Base-by-base conservation (phyloP, 495 filamentous ascomycete species). In the Endocarpon pusillum region DNA sequence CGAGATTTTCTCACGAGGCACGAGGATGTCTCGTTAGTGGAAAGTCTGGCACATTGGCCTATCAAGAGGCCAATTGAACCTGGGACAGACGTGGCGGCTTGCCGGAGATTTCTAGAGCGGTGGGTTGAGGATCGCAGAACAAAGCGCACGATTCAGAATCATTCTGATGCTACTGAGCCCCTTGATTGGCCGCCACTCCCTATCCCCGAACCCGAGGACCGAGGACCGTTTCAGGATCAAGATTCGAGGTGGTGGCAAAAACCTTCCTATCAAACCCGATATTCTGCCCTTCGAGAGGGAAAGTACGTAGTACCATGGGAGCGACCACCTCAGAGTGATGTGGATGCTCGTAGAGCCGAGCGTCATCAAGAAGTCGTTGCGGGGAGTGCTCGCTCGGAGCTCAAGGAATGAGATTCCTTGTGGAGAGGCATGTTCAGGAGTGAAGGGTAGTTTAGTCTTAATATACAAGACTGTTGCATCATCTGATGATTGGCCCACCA, bases 291-390 rank as follows among this genome's bases (percentile, higher is more conserved):
- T 9, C 32, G 47, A 37, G 36, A 38, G 4, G 42, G 44, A 24
- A 40, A 50, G 33, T 50, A 42, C 44, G 42, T 37, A 19, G 49
- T 44, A 29, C 35, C 28, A 19, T 52, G 46, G 42, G 34, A 47
- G 35, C 41, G 49, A 21, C 42, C 38, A 25, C 36, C 44, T 32
- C 46, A 45, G 32, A 51, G 41, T n/a, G n/a, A n/a, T n/a, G n/a
- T n/a, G n/a, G n/a, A n/a, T n/a, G n/a, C n/a, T n/a, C n/a, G n/a
- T n/a, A n/a, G n/a, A n/a, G n/a, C n/a, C n/a, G n/a, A n/a, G n/a
- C n/a, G n/a, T n/a, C n/a, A n/a, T n/a, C n/a, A n/a, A n/a, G n/a
- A n/a, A n/a, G n/a, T n/a, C n/a, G n/a, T n/a, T n/a, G n/a, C n/a
- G n/a, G n/a, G n/a, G n/a, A n/a, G n/a, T n/a, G n/a, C n/a, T n/a